Base-by-base conservation (phyloP, 202 grass and related monocot genomes). In the Schoenoplectus tabernaemontani region DNA sequence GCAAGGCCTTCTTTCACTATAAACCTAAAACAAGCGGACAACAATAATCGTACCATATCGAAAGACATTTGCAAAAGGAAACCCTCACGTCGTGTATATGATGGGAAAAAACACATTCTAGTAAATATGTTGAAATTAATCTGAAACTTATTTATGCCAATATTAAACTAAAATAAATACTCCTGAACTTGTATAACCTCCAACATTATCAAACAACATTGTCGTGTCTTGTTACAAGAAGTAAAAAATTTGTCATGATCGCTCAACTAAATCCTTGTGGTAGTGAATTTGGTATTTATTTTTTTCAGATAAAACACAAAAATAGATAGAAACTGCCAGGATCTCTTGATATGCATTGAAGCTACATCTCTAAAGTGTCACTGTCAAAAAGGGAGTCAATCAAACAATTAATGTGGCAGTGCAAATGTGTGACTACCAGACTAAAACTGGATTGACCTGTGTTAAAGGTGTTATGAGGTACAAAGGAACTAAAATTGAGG, bases 1-100 rank as follows among this genome's bases (percentile, higher is more conserved):
- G 85, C 73, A 59, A 91, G 79, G 78, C 96, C 90, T 70, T 88
- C 96, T 84, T 92, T 98, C 32, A 87, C 90, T 82, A 94, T 78
- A 39, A 99, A 99, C 96, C 96, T 99, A 82, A 59, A 75, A 43
- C 17, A 51, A 81, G 61, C 1, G 61, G 72, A 83, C 2, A 24
- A n/a, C 8, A 24, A 41, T 22, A 44, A 13, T 8, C 19, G 20
- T 24, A 12, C 39, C 20, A 9, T 26, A 44, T 69, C 23, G 13
- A 24, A 71, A 71, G 66, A 47, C 66, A 47, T 47, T 22, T 43
- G 10, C 20, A 70, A 70, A 70, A 17, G 26, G 39, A 41, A 70
- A 44, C 39, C 19, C n/a, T 44, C 4, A 10, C 38, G 2, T 1
- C 4, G 2, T 42, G 19, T n/a, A 68, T 43, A 16, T 44, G 19